phyloP scores from a whole-genome alignment of 176 grass and related monocot species.

The Poa pratensis region DNA sequence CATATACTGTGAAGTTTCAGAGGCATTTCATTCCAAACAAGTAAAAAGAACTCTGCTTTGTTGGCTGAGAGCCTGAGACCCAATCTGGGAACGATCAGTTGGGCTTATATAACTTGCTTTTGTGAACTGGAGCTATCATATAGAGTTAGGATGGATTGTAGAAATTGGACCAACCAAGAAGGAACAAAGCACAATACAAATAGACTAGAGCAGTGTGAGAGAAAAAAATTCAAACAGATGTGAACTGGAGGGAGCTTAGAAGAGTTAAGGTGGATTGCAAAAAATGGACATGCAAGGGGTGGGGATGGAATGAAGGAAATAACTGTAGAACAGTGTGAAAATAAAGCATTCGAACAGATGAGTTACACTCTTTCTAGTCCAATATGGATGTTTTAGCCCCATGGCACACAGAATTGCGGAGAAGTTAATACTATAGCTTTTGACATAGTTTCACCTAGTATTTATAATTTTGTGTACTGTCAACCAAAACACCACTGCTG shows the following conservation, averaged over 20 bases:
- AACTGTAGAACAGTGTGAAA: neutral
- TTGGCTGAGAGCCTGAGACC: neutral
- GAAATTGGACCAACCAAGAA: neutral
- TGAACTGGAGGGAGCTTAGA: neutral
- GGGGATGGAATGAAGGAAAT: neutral
- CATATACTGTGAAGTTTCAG: neutral
- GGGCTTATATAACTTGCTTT: neutral
- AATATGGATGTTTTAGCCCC: slow-evolving; percentile 1
- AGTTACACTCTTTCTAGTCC: neutral
- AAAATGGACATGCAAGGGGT: neutral
- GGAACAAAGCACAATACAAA: neutral
- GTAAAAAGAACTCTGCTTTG: slow-evolving; percentile 9
- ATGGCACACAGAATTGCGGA: neutral
- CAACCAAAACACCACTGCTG: neutral
- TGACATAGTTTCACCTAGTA: neutral
- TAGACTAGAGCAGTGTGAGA: neutral
- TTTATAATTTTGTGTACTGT: neutral
- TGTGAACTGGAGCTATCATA: slow-evolving; percentile 3
- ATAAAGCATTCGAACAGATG: neutral
- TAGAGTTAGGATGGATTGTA: neutral
- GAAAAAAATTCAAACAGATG: neutral
- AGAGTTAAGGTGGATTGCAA: neutral
- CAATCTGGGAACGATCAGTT: neutral
- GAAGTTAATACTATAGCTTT: slow-evolving; percentile 16
- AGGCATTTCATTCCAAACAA: slow-evolving; percentile 7